A percentile compares a stretch with the other conserved stretches of the same genome.
Conservation (phyloP, 2,329 filamentous ascomycete species). For the Cladosporium sp. region DNA sequence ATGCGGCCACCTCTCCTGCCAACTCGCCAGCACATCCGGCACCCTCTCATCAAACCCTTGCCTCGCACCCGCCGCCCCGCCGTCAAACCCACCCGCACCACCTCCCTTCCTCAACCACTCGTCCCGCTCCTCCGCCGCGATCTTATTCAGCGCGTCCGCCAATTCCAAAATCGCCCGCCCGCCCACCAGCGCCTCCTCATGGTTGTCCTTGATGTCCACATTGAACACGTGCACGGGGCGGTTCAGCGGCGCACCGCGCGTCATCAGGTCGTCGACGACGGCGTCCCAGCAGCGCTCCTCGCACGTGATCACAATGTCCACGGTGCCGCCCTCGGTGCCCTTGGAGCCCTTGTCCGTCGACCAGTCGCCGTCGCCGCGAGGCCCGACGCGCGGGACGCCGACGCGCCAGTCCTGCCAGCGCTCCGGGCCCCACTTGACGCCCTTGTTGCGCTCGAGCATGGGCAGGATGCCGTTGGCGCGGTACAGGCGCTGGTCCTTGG, state of each 20-base stretch:
- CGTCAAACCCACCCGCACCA: slow-evolving; percentile 62
- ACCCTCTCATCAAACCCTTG: slow-evolving; percentile 88
- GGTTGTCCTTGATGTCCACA: slow-evolving; percentile 96
- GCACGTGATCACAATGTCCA: slow-evolving; percentile 94
- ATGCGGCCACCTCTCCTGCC: slow-evolving; percentile 94
- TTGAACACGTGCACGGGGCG: slow-evolving; percentile 97
- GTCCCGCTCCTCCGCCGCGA: slow-evolving; percentile 74
- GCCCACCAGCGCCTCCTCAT: slow-evolving; percentile 90
- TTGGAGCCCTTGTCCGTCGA: slow-evolving; percentile 71
- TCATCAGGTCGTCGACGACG: slow-evolving; percentile 88
- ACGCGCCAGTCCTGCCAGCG: slow-evolving; percentile 97
- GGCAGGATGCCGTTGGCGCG: slow-evolving; percentile 88
- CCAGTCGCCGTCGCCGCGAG: slow-evolving; percentile 41
- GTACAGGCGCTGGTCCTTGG: slow-evolving; percentile 85
- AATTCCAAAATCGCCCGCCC: slow-evolving; percentile 90
- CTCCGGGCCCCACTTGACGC: slow-evolving; percentile 93
- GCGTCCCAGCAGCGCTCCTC: slow-evolving; percentile 98
- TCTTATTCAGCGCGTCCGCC: slow-evolving; percentile 78
- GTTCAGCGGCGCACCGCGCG: slow-evolving; percentile 82
- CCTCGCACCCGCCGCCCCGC: slow-evolving; percentile 63
- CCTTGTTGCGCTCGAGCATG: slow-evolving; percentile 90
- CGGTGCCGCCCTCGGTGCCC: slow-evolving; percentile 84
- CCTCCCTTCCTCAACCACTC: slow-evolving; percentile 69
- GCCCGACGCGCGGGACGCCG: slow-evolving; percentile 75
- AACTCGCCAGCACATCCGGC: slow-evolving; percentile 84